These are phyloP conservation scores for Bolboschoenus planiculmis DNA, from an alignment of 176 grass and related monocot species.

Conservation along the genomic window DNA sequence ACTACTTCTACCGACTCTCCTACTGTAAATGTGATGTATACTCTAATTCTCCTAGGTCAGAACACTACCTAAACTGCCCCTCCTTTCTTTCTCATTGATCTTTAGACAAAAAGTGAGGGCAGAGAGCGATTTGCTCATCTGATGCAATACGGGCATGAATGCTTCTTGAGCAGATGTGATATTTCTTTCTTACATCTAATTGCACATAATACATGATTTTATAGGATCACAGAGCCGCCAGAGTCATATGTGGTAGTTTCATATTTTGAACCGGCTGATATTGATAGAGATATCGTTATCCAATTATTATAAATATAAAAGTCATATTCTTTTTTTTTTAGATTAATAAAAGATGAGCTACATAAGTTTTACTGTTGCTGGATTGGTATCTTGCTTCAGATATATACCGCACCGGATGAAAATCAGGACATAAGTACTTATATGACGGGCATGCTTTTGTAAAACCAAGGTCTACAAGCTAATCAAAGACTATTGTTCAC, in stretches of 20 bases:
- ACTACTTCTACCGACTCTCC: background rate
- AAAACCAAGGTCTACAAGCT: background rate
- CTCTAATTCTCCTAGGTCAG: background rate
- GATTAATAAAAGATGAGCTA: background rate
- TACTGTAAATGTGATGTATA: background rate
- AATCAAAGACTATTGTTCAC: background rate
- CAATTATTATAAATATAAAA: background rate
- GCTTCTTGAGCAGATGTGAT: background rate
- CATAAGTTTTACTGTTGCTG: background rate
- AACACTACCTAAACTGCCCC: background rate
- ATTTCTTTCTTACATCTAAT: background rate
- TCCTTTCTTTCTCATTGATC: background rate
- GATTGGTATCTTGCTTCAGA: background rate
- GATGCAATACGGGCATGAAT: background rate
- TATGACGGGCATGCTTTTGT: background rate
- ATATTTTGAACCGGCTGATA: background rate
- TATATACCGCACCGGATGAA: background rate
- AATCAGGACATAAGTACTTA: background rate
- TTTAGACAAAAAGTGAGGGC: background rate
- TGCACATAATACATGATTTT: background rate
- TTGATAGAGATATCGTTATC: background rate
- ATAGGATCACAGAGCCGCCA: background rate
- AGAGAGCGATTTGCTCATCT: background rate
- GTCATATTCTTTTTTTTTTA: background rate
- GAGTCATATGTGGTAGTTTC: background rate